Base-by-base conservation (phyloP, 1,139 yeast genomes). In the Magnusiomyces suaveolens region DNA sequence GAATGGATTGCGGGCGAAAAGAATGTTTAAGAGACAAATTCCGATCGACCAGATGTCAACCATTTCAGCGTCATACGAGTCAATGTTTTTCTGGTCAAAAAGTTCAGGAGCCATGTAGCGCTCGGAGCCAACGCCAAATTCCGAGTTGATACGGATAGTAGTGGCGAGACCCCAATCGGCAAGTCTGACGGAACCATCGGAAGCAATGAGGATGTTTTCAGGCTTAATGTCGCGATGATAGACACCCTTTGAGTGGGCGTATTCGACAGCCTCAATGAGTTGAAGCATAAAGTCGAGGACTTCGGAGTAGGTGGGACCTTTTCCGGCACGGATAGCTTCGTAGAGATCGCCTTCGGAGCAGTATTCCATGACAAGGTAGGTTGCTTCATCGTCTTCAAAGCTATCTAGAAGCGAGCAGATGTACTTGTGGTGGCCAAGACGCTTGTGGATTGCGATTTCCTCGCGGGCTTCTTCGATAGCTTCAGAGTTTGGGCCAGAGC, bases 81-180 rank as follows among this genome's bases (percentile, higher is more conserved):
- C 79, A 51, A 81, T 73, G 53, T 79, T 76, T 26, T 73, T 69
- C 55, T 70, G 69, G 60, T 71, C 76, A 60, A 78, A 77, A 56
- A 90, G 74, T 67, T 92, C 98, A 0, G 98, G 98, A 0, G 97
- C 96, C 98, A 92, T 92, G 69, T 92, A 92, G 58, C 97, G 76
- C 69, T 90, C 97, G 51, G 92, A 83, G 25, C 98, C 98, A 56
- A 90, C 87, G 60, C 90, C 96, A 68, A 89, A 87, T 64, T 90
- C 97, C 46, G 79, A 71, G 63, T 89, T 83, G 48, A 72, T 71
- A 53, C 73, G 72, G 33, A 77, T 73, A 20, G 85, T 81, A 1
- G 97, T 84, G 1, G 96, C 95, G 63, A 88, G 75, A 2, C 96
- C 96, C 92, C 95, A 88, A 71, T 88, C 96, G 55, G 95, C 87